phyloP scores from a whole-genome alignment of 1,284 basidiomycete genomes.

The Ceratorhiza oryzae-sativae region DNA sequence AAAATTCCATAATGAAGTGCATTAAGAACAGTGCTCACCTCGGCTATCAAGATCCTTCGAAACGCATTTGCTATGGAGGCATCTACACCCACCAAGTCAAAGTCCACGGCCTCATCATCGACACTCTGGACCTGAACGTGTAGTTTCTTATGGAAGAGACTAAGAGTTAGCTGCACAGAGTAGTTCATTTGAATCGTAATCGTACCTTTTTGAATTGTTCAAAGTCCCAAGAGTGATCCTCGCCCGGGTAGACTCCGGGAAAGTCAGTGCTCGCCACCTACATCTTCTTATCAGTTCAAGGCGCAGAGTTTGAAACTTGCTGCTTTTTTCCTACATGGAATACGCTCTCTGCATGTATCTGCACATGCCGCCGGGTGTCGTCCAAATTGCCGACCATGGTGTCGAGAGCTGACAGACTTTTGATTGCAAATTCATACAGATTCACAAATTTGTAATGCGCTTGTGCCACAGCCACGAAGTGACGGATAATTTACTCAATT shows the following conservation, averaged over 20 bases:
- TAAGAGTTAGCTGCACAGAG: conserved; percentile 3
- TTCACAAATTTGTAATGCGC: not conserved
- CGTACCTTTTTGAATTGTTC: conserved; percentile 74
- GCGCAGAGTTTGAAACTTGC: not conserved
- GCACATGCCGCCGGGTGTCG: conserved; percentile 60
- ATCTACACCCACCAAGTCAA: conserved; percentile 96
- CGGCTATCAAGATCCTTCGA: conserved; percentile 90
- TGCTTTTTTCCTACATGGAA: conserved; percentile 55
- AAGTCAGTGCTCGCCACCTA: conserved; percentile 86
- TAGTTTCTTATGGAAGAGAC: conserved; percentile 63
- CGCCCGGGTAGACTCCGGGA: conserved; percentile 83
- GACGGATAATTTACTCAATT: not conserved
- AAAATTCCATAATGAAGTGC: conserved; percentile 10
- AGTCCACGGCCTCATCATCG: conserved; percentile 85
- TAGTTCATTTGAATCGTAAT: no score
- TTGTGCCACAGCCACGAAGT: not conserved
- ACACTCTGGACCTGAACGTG: conserved; percentile 77
- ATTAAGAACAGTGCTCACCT: conserved; percentile 62
- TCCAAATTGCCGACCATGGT: conserved; percentile 39
- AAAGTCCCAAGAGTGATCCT: conserved; percentile 86
- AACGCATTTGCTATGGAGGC: conserved; percentile 96
- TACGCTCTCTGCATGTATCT: conserved; percentile 73
- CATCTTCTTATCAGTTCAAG: not conserved
- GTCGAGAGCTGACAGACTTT: conserved; percentile 33
- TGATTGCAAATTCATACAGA: conserved; percentile 28